Conservation (phyloP, 2,329 filamentous ascomycete genomes). For the Corinectria fuckeliana region DNA sequence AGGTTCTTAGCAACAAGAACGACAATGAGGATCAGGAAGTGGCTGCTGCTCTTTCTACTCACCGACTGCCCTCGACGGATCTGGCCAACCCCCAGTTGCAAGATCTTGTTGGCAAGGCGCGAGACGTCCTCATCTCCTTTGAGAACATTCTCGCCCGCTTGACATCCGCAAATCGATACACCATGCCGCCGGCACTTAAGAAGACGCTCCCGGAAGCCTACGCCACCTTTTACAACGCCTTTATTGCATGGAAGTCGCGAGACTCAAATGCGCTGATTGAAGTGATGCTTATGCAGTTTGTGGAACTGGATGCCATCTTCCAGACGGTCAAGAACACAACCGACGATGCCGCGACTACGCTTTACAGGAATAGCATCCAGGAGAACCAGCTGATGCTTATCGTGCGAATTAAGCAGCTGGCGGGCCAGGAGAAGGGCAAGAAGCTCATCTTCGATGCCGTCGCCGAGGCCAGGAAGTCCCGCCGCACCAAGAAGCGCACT, state of each 20-base stretch:
- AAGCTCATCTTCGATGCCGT: constrained; percentile 78
- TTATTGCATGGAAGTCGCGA: constrained; percentile 83
- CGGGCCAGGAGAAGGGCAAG: constrained; percentile 74
- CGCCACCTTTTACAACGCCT: constrained; percentile 77
- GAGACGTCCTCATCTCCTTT: constrained; percentile 79
- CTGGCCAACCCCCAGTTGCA: constrained; percentile 68
- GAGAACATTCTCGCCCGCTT: constrained; percentile 74
- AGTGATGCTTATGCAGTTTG: constrained; percentile 86
- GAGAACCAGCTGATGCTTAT: constrained; percentile 82
- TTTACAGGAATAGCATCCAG: constrained; percentile 81
- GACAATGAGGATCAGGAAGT: constrained; percentile 64
- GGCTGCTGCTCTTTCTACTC: constrained; percentile 42
- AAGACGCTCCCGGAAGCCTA: constrained; percentile 72
- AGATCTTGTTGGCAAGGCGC: constrained; percentile 78
- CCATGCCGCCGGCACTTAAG: constrained; percentile 66
- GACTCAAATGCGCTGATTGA: constrained; percentile 80
- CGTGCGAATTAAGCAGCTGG: constrained; percentile 79
- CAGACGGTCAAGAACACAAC: constrained; percentile 82
- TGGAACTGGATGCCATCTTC: constrained; percentile 83
- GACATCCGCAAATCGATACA: constrained; percentile 70
- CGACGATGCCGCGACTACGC: constrained; percentile 72
- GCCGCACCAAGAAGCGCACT: constrained; percentile 68
- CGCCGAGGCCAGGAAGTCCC: constrained; percentile 70
- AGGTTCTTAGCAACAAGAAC: constrained; percentile 78
- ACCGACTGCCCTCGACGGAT: constrained; percentile 50